Evolutionary conservation across 768 basidiomycete genomes (phyloP), one percentile per base, ranked within the genome.

Genomic region (Phylloporus sp.): DNA sequence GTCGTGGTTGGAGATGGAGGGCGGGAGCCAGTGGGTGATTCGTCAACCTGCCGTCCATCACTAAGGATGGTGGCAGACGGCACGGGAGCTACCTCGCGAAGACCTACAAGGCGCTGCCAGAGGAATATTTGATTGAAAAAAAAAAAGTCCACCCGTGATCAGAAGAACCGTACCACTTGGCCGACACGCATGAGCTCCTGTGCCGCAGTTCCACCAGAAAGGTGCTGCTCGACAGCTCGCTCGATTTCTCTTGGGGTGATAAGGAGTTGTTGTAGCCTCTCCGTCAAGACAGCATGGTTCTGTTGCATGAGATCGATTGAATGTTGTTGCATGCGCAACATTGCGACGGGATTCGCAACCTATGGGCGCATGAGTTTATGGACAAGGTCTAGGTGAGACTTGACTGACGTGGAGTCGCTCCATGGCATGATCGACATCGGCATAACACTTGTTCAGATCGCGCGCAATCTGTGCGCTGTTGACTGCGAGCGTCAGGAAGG

Each of bases 161-260:
- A 26, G 49, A 29, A 41, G 51, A 10, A 20, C 3, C 44, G 9
- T 53, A 76, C 78, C 58, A 65, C 64, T 65, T 82, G 81, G 9
- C 79, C 79, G 20, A 67, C 61, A 38, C 68, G 68, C 81, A 82
- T 81, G 29, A 82, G 63, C 6, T 65, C 59, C 44, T 71, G 58
- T 8, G 74, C 80, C 15, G 59, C 71, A 36, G 59, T 65, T 22
- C 71, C 67, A 3, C 74, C 76, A 32, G 69, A 65, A 21, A 53
- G 52, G 39, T 76, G 73, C 45, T 70, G 59, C 32, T 71, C 66
- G 20, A 65, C 61, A 4, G 76, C 67, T 17, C 64, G 60, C 29
- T 60, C 56, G 15, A 72, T 60, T 42, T 74, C 71, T 42, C 59
- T 62, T 8, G 62, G 64, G 31, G 54, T 69, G 5, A 67, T 71